phyloP scores from a whole-genome alignment of 768 basidiomycete species.

The Porphyrellus cyaneotinctus region DNA sequence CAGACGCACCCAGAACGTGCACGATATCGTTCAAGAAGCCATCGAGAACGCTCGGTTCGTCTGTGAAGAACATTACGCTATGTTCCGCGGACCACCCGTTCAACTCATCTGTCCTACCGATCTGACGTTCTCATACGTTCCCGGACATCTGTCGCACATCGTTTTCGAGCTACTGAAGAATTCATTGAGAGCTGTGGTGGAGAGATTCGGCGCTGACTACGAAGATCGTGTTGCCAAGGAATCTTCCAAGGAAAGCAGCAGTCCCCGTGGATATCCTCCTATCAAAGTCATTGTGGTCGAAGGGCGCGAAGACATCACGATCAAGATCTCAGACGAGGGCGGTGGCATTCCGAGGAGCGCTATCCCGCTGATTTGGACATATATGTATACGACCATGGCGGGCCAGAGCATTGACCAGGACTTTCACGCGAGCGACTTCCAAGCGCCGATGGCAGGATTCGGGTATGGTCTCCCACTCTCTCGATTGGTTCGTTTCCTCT shows the following conservation, averaged over 20 bases:
- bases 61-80: slow-evolving; percentile 93
- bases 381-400: slow-evolving; percentile 91
- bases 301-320: slow-evolving; percentile 95
- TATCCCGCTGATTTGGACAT: slow-evolving; percentile 96
- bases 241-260: slow-evolving; percentile 1
- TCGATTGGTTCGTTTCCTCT: slow-evolving; percentile 59
- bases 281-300: slow-evolving; percentile 72
- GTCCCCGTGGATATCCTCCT: slow-evolving; percentile 20
- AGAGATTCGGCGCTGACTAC: slow-evolving; percentile 78
- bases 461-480: slow-evolving; percentile 93
- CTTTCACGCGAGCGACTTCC: slow-evolving; percentile 80
- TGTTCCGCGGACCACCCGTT: slow-evolving; percentile 95
- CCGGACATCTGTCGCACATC: slow-evolving; percentile 95
- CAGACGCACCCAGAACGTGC: slow-evolving; percentile 63
- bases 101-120: slow-evolving; percentile 90
- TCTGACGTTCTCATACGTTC: slow-evolving; percentile 91
- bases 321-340: slow-evolving; percentile 98
- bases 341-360: slow-evolving; percentile 83
- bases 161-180: slow-evolving; percentile 97
- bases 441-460: slow-evolving; percentile 98
- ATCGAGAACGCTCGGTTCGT: slow-evolving; percentile 95
- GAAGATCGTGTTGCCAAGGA: slow-evolving; percentile 42
- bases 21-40: slow-evolving; percentile 96
- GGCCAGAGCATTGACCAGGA: slow-evolving; percentile 70
- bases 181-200: slow-evolving; percentile 94